Base-by-base conservation (phyloP, 176 grass and related monocot species). In the Musa itinerans region DNA sequence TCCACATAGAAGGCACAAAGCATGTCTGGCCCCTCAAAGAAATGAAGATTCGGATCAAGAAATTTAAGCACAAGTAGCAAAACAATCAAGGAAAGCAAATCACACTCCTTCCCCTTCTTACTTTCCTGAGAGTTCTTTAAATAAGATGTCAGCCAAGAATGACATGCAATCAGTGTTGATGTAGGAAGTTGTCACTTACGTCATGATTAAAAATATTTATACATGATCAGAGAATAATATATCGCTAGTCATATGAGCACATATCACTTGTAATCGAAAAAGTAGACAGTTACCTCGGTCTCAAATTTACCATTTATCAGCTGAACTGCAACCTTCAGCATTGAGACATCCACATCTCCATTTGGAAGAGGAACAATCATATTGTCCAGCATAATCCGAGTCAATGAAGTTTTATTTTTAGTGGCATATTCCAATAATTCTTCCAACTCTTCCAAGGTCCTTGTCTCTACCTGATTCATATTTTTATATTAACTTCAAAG, bases 341-440 rank as follows among this genome's bases (percentile, higher is more conserved):
- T 98, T 6, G 90, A 93, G 53, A 98, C 95, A 84, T 98, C 88
- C 54, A 98, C 50, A 75, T 87, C 90, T 56, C 86, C 86, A 70
- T 94, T 83, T 22, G 68, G 82, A 87, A 87, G 86, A 86, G 88
- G 90, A 34, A 89, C 80, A 11, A 91, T 88, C 95, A 98, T 98
- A 87, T 98, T 94, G 76, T 98, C 95, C 81, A 94, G 74, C 95
- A 98, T 98, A 85, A 94, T 98, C 77, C 83, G 82, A 58, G 95
- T 87, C 81, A 98, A 81, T 54, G 84, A 91, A 79, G 86, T 94
- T 57, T 52, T 89, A 78, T 94, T 91, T 64, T 83, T 82, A 73
- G 85, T 59, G 11, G 88, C 78, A 79, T 94, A 94, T 67, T 89
- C 63, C 83, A 98, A 81, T 58, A 91, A 29, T 67, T 98, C 88